Base-by-base conservation (phyloP, 1,139 yeast species). In the Maudiozyma humilis region DNA sequence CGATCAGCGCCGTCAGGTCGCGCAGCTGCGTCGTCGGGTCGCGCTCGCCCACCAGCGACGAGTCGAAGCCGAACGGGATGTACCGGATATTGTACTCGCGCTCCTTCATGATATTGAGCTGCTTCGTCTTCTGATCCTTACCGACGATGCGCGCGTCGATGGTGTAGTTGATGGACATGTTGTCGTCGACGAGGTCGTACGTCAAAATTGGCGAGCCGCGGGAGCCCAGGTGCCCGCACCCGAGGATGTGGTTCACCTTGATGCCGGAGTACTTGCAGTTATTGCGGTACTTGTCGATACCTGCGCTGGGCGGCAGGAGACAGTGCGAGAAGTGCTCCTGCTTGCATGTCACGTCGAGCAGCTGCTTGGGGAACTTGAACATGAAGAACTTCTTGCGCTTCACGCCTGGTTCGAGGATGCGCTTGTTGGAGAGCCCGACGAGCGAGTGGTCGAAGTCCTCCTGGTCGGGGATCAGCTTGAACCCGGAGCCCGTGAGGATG, bases 271-370 rank as follows among this genome's bases (percentile, higher is more conserved):
- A 59, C 35, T 52, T 55, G 1, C 65, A 60, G 17, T 49, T 46
- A 69, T 54, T 52, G 33, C 53, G 53, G 19, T 74, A 67, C 23
- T 62, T 60, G 55, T 78, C 82, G 3, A 78, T 60, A 3, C 88
- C 88, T 59, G 78, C 65, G 17, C 84, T 72, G 10, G 88, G 87
- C 0, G 88, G 88, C 5, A 82, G 69, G 38, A 75, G 58, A 36
- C 75, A 67, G 58, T 82, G 89, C 1, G 76, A 66, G 29, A 72
- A 63, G 17, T 73, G 63, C 35, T 74, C 72, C 50, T 78, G 77
- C 25, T 72, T 68, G 56, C 88, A 81, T 1, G 71, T 65, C 31
- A 71, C 72, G 53, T 81, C 89, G 32, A 82, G 62, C 36, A 79
- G 62, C 45, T 69, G 72, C 33, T 67, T 66, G 0, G 89, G 89